Percentiles rank a stretch among this genome's conserved stretches.
phyloP scores from a whole-genome alignment of 371 early-diverging fungal genomes.

The Apophysomyces ossiformis region DNA sequence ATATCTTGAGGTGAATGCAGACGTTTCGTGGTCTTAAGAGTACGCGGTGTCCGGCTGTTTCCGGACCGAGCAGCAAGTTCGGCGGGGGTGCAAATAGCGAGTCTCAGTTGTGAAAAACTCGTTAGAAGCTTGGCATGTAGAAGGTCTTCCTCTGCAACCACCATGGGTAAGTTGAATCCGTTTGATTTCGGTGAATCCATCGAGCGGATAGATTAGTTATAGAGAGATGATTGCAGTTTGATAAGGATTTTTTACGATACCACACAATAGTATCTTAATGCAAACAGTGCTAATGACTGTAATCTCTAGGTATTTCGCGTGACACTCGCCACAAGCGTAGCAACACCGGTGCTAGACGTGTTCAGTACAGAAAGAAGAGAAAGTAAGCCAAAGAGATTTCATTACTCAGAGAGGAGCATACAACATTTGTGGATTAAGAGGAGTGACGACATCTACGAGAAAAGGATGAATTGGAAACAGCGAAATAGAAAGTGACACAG shows the following conservation, averaged over 20 bases:
- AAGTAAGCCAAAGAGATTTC: constrained; percentile 30
- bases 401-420: background rate
- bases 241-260: background rate
- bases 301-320: constrained; percentile 88
- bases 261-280: background rate
- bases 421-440: background rate
- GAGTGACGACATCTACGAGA: background rate
- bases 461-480: background rate
- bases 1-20: too few species aligned
- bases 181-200: constrained; percentile 12
- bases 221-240: background rate
- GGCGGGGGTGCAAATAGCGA: too few species aligned
- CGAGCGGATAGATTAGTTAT: constrained; percentile 20
- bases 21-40: too few species aligned
- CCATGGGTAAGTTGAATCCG: constrained; percentile 19
- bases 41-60: too few species aligned
- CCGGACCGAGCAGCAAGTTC: too few species aligned
- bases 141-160: constrained; percentile 21
- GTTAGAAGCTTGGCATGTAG: background rate
- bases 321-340: constrained; percentile 98
- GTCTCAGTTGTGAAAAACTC: too few species aligned
- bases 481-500: background rate
- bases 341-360: constrained; percentile 98
- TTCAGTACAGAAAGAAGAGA: constrained; percentile 98
- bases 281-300: background rate